Conservation (phyloP, 768 basidiomycete genomes). For the Rhizopogon sp. region DNA sequence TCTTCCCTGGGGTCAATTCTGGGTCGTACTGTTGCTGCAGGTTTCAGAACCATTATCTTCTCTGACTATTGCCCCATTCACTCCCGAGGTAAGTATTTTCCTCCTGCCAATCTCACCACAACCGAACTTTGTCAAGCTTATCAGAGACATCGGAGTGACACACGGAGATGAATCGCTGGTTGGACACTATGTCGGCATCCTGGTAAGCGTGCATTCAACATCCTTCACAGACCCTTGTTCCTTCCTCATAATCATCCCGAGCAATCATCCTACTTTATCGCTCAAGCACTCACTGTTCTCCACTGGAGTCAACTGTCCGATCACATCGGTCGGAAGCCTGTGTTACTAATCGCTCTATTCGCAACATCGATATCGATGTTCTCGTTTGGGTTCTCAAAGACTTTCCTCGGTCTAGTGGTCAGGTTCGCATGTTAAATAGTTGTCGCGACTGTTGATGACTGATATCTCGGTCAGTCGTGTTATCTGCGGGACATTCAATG, state of each 20-base stretch:
- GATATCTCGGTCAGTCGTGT: slow-evolving; percentile 27
- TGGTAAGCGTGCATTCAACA: slow-evolving; percentile 27
- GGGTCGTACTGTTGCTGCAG: slow-evolving; percentile 63
- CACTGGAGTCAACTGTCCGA: slow-evolving; percentile 49
- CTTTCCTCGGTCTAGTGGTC: slow-evolving; percentile 36
- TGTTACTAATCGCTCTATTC: slow-evolving; percentile 38
- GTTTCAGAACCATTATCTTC: slow-evolving; percentile 70
- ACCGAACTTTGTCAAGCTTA: slow-evolving; percentile 12
- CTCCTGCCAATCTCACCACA: not conserved
- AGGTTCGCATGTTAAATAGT: slow-evolving; percentile 26
- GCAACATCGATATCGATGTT: slow-evolving; percentile 42
- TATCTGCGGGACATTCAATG: slow-evolving; percentile 44
- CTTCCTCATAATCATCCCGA: slow-evolving; percentile 22
- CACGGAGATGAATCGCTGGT: slow-evolving; percentile 39
- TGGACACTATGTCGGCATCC: slow-evolving; percentile 42
- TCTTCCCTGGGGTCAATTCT: slow-evolving; percentile 65
- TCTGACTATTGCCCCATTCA: slow-evolving; percentile 70
- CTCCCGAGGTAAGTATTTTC: slow-evolving; percentile 43
- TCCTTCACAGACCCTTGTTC: slow-evolving; percentile 20
- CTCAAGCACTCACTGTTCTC: slow-evolving; percentile 41
- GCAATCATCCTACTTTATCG: slow-evolving; percentile 45
- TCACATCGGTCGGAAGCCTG: slow-evolving; percentile 41
- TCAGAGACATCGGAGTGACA: slow-evolving; percentile 30
- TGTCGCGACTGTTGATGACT: not conserved
- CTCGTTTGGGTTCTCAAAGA: slow-evolving; percentile 41